Evolutionary conservation across 2,329 filamentous ascomycete species (phyloP), one percentile per base, ranked within the genome.

Genomic region (Metarhizium humberi): DNA sequence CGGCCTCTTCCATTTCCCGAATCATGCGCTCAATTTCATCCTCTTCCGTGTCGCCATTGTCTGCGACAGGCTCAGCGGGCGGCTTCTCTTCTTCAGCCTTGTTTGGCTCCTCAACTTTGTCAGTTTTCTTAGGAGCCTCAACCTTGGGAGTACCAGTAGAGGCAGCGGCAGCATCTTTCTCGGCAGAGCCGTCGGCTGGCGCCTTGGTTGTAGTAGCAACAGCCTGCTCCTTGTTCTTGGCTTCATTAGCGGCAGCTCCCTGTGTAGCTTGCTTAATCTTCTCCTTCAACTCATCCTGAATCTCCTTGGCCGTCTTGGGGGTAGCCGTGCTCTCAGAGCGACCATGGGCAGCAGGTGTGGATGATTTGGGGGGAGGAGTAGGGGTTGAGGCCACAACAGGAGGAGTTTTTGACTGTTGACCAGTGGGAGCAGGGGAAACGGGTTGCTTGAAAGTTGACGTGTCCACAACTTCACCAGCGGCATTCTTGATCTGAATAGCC

Each of bases 401-500:
- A 20, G 86, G 84, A 1, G 85, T 82, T 71, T 86, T 88, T 54
- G 80, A 76, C 55, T 75, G 73, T 52, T 79, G 76, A n/a, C 69
- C 73, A 66, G 75, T 74, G 0, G 81, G 76, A 3, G 78, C 77
- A 6, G 83, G 79, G 2, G 82, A 82, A 2, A 78, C 72, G 3
- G 82, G 80, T 0, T 80, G 70, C 68, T 82, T 83, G 58, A 81
- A 73, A 54, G 73, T 81, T 67, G 75, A 88, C 74, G 78, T 80
- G 62, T 90, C 84, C 13, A 96, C 76, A 34, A 84, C 82, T 67
- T 94, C 90, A 59, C 90, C 92, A 55, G 86, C 80, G 34, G 86
- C 80, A 65, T 90, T 89, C 77, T 90, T 95, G 76, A 96, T 96
- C 51, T 85, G 78, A 61, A 96, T 87, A 1, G 87, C 85, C 50